A percentile compares a stretch with the other conserved stretches of the same genome.
Evolutionary conservation across 345 rosid genomes (phyloP).

Genomic region (Psidium guajava): DNA sequence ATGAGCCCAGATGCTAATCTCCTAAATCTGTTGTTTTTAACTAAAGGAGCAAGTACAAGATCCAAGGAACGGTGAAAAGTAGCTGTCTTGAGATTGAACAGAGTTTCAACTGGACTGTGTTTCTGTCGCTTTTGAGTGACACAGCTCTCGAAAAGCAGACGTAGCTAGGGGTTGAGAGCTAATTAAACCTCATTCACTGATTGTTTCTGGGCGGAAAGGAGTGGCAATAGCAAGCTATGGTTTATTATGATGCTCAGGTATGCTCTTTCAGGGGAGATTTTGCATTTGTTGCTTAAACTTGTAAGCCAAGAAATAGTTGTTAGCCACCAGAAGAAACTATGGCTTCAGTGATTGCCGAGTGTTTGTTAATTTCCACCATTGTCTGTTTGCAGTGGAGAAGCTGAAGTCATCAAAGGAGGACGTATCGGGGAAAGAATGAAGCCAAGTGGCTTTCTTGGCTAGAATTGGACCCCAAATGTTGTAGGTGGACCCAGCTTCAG

Average conservation of each 20-base stretch:
- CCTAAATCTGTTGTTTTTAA: background rate
- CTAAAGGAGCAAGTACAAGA: background rate
- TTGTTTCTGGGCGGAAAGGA: background rate
- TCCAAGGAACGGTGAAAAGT: background rate
- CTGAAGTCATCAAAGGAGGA: background rate
- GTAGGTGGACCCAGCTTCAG: background rate
- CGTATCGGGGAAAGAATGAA: background rate
- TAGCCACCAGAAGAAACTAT: background rate
- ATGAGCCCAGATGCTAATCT: background rate
- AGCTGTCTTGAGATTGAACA: background rate
- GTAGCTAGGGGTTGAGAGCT: background rate
- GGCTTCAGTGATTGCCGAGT: background rate
- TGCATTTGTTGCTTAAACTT: background rate
- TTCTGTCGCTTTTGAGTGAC: background rate
- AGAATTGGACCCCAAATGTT: background rate
- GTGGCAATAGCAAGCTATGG: background rate
- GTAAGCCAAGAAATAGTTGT: background rate
- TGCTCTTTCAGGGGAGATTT: background rate
- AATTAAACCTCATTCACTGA: background rate
- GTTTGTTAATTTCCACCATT: background rate
- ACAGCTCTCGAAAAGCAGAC: background rate
- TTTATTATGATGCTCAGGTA: background rate
- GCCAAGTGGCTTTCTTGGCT: background rate
- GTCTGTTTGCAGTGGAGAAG: background rate
- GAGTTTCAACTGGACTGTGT: background rate